Percentiles rank a stretch among this genome's conserved stretches.
Conservation (phyloP, 148 eudicot genomes). For the Fallopia convolvulus region DNA sequence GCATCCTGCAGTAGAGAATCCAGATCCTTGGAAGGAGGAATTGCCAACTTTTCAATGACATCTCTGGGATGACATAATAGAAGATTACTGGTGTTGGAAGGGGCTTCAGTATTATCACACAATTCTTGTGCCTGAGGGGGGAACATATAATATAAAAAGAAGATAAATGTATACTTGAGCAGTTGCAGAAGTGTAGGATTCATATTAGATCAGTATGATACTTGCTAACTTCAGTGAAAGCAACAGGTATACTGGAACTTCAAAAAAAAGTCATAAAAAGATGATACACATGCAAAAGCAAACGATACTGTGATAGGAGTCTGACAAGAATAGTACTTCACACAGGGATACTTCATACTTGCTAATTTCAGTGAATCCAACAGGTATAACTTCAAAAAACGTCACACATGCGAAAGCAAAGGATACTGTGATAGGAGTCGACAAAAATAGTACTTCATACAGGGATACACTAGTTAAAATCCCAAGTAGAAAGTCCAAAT, state of each 20-base stretch:
- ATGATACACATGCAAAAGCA: background rate
- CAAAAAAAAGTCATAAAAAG: background rate
- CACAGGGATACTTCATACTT: background rate
- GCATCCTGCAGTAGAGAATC: conserved; percentile 71
- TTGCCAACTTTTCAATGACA: conserved; percentile 50
- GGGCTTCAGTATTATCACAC: conserved; percentile 22
- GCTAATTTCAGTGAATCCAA: background rate
- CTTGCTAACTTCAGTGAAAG: background rate
- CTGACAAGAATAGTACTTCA: background rate
- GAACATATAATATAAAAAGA: background rate
- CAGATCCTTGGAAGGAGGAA: conserved; percentile 73
- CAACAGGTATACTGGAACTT: background rate
- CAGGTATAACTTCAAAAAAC: background rate
- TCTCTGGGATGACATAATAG: conserved; percentile 50
- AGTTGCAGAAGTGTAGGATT: background rate
- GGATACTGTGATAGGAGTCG: background rate
- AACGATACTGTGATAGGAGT: background rate
- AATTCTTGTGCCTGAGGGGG: conserved; percentile 39
- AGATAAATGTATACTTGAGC: background rate
- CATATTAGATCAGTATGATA: background rate
- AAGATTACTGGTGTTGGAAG: conserved; percentile 16
- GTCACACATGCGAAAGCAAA: background rate
- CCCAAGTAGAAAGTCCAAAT: background rate
- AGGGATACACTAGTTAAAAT: background rate
- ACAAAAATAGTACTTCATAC: background rate